These are phyloP conservation scores for Trichaptum fuscoviolaceum DNA, from an alignment of 768 basidiomycete genomes.

Conservation along the genomic window DNA sequence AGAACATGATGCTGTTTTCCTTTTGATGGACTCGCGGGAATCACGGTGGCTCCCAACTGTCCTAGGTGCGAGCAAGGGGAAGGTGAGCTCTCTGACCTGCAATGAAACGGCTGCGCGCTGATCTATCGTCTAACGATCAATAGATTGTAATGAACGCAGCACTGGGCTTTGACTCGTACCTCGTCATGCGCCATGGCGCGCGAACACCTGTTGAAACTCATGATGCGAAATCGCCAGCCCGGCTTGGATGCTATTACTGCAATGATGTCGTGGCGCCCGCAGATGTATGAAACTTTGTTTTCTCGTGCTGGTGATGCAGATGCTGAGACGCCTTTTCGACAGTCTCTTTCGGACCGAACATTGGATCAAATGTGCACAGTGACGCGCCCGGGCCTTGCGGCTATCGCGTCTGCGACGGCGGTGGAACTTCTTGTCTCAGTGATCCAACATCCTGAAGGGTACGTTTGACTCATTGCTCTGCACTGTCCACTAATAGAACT, in stretches of 20 bases:
- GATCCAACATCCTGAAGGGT: constrained; percentile 89
- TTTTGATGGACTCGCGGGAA: constrained; percentile 98
- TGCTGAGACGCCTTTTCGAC: constrained; percentile 9
- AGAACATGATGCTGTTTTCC: constrained; percentile 83
- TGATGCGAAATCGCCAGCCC: constrained; percentile 24
- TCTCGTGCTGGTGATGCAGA: background rate
- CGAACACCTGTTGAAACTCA: constrained; percentile 34
- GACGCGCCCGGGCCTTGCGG: constrained; percentile 88
- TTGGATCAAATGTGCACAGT: constrained; percentile 99
- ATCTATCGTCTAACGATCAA: background rate
- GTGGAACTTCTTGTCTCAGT: constrained; percentile 89
- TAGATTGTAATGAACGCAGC: constrained; percentile 93
- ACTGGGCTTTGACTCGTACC: constrained; percentile 90
- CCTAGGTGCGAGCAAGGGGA: constrained; percentile 75
- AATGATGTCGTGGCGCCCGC: constrained; percentile 96
- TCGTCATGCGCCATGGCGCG: constrained; percentile 94
- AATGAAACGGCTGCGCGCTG: background rate
- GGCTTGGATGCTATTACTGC: constrained; percentile 95
- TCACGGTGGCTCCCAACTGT: constrained; percentile 96
- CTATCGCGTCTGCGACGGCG: constrained; percentile 86
- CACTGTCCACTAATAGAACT: background rate
- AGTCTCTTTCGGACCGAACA: constrained; percentile 81
- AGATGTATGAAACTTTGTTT: constrained; percentile 53
- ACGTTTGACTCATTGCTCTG: constrained; percentile 15
- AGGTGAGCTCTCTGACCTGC: constrained; percentile 40